Conservation (phyloP, 2,329 filamentous ascomycete species). For the Dothistroma pini region DNA sequence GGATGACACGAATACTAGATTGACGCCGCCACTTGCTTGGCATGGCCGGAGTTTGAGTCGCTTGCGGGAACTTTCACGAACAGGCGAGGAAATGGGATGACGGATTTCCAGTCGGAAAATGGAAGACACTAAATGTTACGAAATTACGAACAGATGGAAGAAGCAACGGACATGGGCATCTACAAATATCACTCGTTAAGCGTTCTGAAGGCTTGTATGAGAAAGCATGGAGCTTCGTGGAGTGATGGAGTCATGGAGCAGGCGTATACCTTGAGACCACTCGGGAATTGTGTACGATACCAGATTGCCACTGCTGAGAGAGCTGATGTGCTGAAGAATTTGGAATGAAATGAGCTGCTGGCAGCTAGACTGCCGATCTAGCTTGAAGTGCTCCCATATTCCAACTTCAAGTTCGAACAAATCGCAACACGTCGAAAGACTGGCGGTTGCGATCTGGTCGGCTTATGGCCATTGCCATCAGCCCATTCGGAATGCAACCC, state of each 20-base stretch:
- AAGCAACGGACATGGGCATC: background rate
- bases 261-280: background rate
- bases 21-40: background rate
- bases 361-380: background rate
- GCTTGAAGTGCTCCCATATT: no score
- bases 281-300: constrained; percentile 5
- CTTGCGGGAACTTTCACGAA: background rate
- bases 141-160: background rate
- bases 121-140: background rate
- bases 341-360: background rate
- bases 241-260: background rate
- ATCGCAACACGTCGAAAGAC: no score
- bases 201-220: background rate
- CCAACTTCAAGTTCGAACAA: no score
- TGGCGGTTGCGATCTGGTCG: no score
- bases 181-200: background rate
- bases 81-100: background rate
- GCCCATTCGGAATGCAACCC: no score
- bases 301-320: constrained; percentile 1
- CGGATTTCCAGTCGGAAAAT: background rate
- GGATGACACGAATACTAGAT: background rate
- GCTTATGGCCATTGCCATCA: no score
- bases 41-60: background rate
- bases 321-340: background rate
- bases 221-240: background rate